Evolutionary conservation across 805 yeast species (phyloP), one percentile per base, ranked within the genome.

Genomic region (Starmerella geochares): DNA sequence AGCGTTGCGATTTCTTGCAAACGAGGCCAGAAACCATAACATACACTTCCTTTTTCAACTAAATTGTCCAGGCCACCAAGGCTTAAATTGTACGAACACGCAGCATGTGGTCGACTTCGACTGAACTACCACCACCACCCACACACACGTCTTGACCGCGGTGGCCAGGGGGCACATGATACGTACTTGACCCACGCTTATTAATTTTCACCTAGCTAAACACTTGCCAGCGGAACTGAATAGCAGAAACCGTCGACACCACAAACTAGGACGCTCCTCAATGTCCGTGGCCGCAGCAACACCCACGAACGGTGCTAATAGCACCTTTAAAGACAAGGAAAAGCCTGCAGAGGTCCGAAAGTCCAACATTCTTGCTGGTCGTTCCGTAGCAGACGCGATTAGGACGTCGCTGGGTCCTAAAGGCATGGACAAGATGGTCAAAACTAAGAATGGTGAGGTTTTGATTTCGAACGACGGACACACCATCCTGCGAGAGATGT

Each of bases 341-440:
- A 87, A 88, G 74, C 96, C 96, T 21, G 88, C 82, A 65, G 96
- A 88, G 68, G 95, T 87, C 47, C 82, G 96, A 55, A 80, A 78
- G 67, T 78, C 88, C 48, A 87, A 87, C 65, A 86, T 88, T 58
- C 73, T 83, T 55, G 96, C 96, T 3, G 96, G 96, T 6, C 74
- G 90, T 60, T 95, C 96, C 5, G 96, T 87, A 23, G 87, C 95
- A 2, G 96, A 87, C 67, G 96, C 96, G 43, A 85, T 87, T 60
- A 77, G 96, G 67, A 88, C 96, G 5, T 83, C 97, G 14, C 72
- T 92, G 52, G 99, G 99, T 19, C 99, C 99, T 50, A 90, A 87
- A 67, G 99, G 99, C 54, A 92, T 92, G 98, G 99, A 92, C 68
- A 92, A 92, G 72, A 90, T 92, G 97, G 69, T 70, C 70, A 86